These are phyloP conservation scores for Aspergillus cristatus DNA, from an alignment of 495 filamentous ascomycete species.

Conservation along the genomic window DNA sequence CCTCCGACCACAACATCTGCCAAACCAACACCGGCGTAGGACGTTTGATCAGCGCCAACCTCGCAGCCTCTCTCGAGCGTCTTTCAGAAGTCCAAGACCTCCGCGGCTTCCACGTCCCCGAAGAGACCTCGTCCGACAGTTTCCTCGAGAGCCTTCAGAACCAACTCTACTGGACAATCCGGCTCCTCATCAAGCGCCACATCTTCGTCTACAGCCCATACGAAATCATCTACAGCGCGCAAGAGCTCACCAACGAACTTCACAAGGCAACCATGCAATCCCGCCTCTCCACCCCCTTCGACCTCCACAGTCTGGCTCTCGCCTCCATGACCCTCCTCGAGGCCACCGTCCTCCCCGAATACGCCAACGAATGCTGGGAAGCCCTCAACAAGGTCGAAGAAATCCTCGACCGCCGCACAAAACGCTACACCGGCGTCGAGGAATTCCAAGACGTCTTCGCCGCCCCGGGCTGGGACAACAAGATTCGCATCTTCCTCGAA, in stretches of 20 bases:
- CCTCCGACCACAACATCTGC: constrained; percentile 29
- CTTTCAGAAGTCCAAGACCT: constrained; percentile 30
- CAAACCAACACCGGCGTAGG: constrained; percentile 33
- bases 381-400: constrained; percentile 36
- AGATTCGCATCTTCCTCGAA: constrained; percentile 40
- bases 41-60: constrained; percentile 28
- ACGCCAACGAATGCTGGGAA: constrained; percentile 35
- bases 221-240: constrained; percentile 54
- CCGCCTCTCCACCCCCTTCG: constrained; percentile 47
- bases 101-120: constrained; percentile 20
- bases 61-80: constrained; percentile 32
- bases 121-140: constrained; percentile 19
- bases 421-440: constrained; percentile 11
- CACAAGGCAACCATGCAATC: constrained; percentile 40
- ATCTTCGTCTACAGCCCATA: constrained; percentile 45
- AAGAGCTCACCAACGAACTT: constrained; percentile 48
- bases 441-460: constrained; percentile 34
- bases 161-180: constrained; percentile 66
- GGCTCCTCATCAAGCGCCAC: constrained; percentile 51
- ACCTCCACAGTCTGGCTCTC: constrained; percentile 65
- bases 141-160: constrained; percentile 44
- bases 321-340: constrained; percentile 58
- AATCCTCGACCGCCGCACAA: constrained; percentile 32
- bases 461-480: constrained; percentile 34
- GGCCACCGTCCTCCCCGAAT: constrained; percentile 44